Evolutionary conservation across 148 eudicot species (phyloP).

Genomic region (Rheum nobile): DNA sequence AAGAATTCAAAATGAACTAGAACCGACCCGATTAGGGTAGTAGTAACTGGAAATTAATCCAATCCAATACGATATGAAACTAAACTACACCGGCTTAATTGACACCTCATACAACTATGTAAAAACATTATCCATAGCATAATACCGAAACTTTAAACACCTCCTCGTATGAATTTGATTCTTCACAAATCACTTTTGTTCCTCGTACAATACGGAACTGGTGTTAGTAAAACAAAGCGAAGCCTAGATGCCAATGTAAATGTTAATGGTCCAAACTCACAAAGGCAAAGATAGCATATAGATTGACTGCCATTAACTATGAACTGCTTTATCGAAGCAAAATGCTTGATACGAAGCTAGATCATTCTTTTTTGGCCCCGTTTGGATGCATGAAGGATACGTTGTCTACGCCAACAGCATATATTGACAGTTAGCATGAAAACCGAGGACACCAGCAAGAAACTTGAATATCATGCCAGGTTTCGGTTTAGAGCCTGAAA

Average conservation of each 20-base stretch:
- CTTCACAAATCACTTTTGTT: neutral
- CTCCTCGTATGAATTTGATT: neutral
- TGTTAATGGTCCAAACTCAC: neutral
- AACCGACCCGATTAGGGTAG: no score
- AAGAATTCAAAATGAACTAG: no score
- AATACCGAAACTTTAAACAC: neutral
- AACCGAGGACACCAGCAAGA: neutral
- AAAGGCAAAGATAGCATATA: neutral
- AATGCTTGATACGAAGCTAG: no score
- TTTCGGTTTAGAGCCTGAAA: slow-evolving; percentile 5
- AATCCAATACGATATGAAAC: neutral
- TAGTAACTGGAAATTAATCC: no score
- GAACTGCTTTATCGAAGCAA: no score
- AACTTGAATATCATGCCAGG: neutral
- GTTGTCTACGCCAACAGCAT: neutral
- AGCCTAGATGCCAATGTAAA: neutral
- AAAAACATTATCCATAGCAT: neutral
- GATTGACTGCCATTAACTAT: neutral
- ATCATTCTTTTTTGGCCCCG: neutral
- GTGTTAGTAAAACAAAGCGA: neutral
- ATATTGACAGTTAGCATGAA: neutral
- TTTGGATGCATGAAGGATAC: neutral
- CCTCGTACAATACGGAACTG: neutral
- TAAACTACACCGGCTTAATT: neutral
- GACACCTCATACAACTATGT: neutral